These are phyloP conservation scores for Iberis pinnata DNA, from an alignment of 345 rosid genomes.

Conservation along the genomic window DNA sequence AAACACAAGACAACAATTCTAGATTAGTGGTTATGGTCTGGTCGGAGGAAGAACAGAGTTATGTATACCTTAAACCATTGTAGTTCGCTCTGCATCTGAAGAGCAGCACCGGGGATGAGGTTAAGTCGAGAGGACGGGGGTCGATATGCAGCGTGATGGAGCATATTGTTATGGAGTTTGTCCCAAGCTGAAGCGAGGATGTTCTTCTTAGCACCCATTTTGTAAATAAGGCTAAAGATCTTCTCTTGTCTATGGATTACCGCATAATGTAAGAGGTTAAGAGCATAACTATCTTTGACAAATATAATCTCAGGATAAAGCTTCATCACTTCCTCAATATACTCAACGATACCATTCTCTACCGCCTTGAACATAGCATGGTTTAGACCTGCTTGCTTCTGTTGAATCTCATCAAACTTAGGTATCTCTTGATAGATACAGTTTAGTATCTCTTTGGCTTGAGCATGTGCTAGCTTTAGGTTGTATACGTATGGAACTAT, in stretches of 20 bases:
- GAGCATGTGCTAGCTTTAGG: slow-evolving; percentile 45
- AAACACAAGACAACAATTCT: not conserved
- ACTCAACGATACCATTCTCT: slow-evolving; percentile 55
- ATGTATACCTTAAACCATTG: slow-evolving; percentile 70
- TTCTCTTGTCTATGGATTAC: slow-evolving; percentile 60
- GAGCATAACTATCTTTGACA: slow-evolving; percentile 36
- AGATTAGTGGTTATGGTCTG: too few species aligned
- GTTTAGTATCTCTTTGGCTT: slow-evolving; percentile 42
- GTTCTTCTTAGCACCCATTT: slow-evolving; percentile 55
- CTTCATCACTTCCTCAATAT: slow-evolving; percentile 43
- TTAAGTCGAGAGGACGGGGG: slow-evolving; percentile 57
- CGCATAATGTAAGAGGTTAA: slow-evolving; percentile 52
- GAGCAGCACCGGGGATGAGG: slow-evolving; percentile 59
- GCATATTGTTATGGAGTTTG: slow-evolving; percentile 42
- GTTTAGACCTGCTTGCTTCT: slow-evolving; percentile 29
- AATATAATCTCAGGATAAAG: slow-evolving; percentile 51
- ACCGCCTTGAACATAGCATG: slow-evolving; percentile 50
- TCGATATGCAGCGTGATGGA: slow-evolving; percentile 58
- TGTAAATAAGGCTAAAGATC: slow-evolving; percentile 58
- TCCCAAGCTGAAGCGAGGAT: slow-evolving; percentile 41
- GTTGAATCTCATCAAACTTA: slow-evolving; percentile 23
- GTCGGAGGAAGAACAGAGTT: not conserved
- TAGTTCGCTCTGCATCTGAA: slow-evolving; percentile 76
- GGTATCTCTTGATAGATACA: slow-evolving; percentile 48
- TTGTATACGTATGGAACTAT: slow-evolving; percentile 53